Evolutionary conservation across 768 basidiomycete species (phyloP), one percentile per base, ranked within the genome.

Genomic region (Trametes cubensis): DNA sequence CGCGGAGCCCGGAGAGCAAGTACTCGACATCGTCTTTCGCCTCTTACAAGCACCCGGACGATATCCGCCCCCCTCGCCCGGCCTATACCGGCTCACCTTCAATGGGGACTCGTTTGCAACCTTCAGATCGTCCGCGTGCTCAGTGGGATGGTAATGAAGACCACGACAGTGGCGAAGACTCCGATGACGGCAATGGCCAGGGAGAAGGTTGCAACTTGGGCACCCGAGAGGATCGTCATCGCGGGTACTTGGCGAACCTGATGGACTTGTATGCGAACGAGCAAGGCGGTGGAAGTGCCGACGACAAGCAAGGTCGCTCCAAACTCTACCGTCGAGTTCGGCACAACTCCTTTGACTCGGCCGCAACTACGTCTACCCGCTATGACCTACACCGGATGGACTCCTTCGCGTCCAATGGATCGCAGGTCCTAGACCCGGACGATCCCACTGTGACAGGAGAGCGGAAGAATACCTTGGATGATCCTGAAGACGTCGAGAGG

Each of bases 371-470:
- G 4, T 57, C 55, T 23, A 45, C 57, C 6, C 60, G 64, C 21
- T 26, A 66, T 46, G 50, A 59, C n/a, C 42, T 66, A 8, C 30
- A 74, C 26, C 78, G 83, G 34, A 63, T 62, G 25, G 76, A 81
- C 62, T 84, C 86, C 1, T 76, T 75, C 63, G 73, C 72, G 39
- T 86, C 64, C 4, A 49, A 54, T 26, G 72, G 78, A 49, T 84
- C 83, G 20, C 83, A 87, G 17, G 58, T 82, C 8, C 73, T 88
- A 41, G 91, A 93, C 69, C 81, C 84, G 18, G 88, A 92, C 65
- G 90, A 92, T 72, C 89, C 89, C 52, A 78, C 81, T 45, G 76
- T 90, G 23, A 90, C 86, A 46, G 87, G 87, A 6, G 72, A 81
- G 30, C 66, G 78, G 73, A 65, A 79, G 55, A 75, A 76, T 61